Percentiles rank a stretch among this genome's conserved stretches.
Conservation (phyloP, 805 yeast species). For the Schwanniomyces yamadae region DNA sequence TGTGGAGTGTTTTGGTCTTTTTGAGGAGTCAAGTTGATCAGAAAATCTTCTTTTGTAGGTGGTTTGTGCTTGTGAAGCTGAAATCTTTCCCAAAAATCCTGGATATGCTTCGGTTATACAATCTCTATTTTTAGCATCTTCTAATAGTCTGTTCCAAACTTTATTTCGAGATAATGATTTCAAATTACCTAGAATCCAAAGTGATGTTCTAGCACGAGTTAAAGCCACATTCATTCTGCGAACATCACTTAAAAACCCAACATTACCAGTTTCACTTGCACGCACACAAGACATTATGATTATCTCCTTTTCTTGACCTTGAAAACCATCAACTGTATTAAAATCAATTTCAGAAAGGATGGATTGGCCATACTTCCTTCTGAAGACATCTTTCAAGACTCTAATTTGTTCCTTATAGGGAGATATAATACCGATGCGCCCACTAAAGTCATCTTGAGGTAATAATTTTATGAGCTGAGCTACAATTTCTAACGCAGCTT, state of each 20-base stretch:
- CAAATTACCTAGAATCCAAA: constrained; percentile 88
- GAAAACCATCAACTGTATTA: constrained; percentile 96
- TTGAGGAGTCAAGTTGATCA: too few relatives aligned
- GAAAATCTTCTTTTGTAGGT: not conserved
- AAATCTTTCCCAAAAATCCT: constrained; percentile 28
- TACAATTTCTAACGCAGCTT: constrained; percentile 65
- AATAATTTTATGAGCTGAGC: constrained; percentile 48
- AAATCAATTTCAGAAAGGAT: constrained; percentile 74
- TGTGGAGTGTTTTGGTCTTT: too few relatives aligned
- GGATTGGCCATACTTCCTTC: constrained; percentile 56
- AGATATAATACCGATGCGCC: constrained; percentile 85
- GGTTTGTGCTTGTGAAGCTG: not conserved
- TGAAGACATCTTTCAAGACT: constrained; percentile 56
- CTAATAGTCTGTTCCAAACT: constrained; percentile 71
- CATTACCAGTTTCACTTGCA: constrained; percentile 63
- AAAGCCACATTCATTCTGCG: constrained; percentile 97
- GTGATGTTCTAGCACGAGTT: constrained; percentile 87
- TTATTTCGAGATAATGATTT: constrained; percentile 61
- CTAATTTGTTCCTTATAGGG: constrained; percentile 90
- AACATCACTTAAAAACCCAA: constrained; percentile 87
- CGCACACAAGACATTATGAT: constrained; percentile 95
- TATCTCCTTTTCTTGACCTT: constrained; percentile 85
- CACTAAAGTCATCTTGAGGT: constrained; percentile 56
- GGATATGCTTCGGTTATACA: constrained; percentile 31
- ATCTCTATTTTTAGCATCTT: constrained; percentile 58